Evolutionary conservation across 441 rosid species (phyloP), one percentile per base, ranked within the genome.

Genomic region (Brassica balearica): DNA sequence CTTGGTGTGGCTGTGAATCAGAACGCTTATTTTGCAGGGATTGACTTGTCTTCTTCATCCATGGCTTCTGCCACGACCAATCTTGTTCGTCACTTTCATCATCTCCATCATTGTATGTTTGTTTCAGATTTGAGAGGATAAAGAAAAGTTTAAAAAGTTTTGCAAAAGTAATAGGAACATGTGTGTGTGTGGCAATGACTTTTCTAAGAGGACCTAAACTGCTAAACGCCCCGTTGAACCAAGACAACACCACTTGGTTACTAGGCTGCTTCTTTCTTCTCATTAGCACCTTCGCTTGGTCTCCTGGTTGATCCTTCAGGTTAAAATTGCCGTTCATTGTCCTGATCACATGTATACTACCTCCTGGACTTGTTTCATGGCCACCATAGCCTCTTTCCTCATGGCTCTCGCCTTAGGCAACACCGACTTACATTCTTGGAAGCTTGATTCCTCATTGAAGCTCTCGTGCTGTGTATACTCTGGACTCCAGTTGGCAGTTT

Each of bases 251-350:
- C n/a, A n/a, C n/a, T n/a, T 89, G 93, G 95, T 66, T 89, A 23
- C 80, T 86, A 8, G 93, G 93, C 1, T 89, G 91, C 43, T 25
- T 80, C 4, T 75, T 83, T 53, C 87, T 87, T 41, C 74, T 89
- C 17, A 74, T 69, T 53, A 88, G 92, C 62, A 65, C 86, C 22
- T 80, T 87, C 27, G 85, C 82, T 77, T 89, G 91, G 92, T 89
- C 92, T 58, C 81, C 67, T 89, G 91, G 93, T 77, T 88, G 68
- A 86, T 91, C 65, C 77, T 89, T 29, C 91, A 88, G 86, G 92
- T 89, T 76, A 91, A 89, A 0, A 75, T 86, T 34, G 63, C 88
- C n/a, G 78, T 75, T 9, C 79, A 80, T 80, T 88, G 85, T 46
- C 84, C 89, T 34, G 86, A 92, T 77, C 86, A 85, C 76, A 43